Base-by-base conservation (phyloP, 75 land plant genomes). In the Cryptomeria japonica region DNA sequence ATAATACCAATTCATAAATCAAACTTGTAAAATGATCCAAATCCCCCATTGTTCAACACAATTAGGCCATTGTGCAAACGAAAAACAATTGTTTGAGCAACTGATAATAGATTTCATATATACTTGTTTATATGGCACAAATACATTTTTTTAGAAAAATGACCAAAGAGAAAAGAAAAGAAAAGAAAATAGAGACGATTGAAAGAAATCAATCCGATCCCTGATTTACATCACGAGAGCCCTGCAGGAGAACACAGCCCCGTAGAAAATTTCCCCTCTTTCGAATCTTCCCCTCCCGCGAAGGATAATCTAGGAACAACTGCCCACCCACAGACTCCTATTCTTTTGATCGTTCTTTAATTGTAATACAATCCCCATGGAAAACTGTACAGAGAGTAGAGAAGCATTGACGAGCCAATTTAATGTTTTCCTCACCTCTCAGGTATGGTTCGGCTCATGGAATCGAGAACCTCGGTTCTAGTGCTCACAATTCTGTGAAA, bases 381-480 rank as follows among this genome's bases (percentile, higher is more conserved):
- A 75, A 34, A 75, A 3, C 37, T 75, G 37, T 75, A 34, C 34
- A 75, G 34, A 64, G 70, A 1, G n/a, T 75, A 75, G 9, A 75
- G 37, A 75, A 12, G 38, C 34, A 75, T 31, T 75, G 37, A 75
- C 34, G 2, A 75, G 13, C 37, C 37, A 75, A 3, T 75, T 32
- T 75, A 14, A 75, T 34, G 34, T 2, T 75, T 34, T 75, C 8
- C 70, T 75, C 37, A 75, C 37, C 77, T 75, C 12, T 75, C 77
- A 2, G 77, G 37, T 39, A 37, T 84, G 47, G 55, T 76, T 39
- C 82, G 87, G 41, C 91, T 92, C 85, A 91, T 84, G n/a, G 84
- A 77, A 61, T 93, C 96, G 22, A 95, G 91, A 15, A 92, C 91
- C 78, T 95, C 96, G 3, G 93, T 93, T 46, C 96, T 89, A 89